These are phyloP conservation scores for Pythium chondricola DNA, from an alignment of 352 stramenopile genomes.

Conservation along the genomic window DNA sequence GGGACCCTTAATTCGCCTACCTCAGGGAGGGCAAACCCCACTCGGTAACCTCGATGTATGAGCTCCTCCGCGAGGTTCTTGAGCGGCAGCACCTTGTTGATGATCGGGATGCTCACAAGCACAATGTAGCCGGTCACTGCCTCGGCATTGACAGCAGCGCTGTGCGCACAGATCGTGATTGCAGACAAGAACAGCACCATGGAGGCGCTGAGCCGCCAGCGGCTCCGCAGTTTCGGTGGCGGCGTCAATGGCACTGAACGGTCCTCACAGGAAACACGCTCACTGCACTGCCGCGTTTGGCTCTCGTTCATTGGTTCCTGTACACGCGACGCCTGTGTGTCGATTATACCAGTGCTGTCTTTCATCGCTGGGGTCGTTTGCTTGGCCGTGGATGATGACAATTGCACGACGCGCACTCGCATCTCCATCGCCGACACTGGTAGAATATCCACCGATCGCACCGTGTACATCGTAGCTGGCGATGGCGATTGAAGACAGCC, in stretches of 20 bases:
- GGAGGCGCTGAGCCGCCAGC: constrained; percentile 9
- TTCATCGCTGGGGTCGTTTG: constrained; percentile 1
- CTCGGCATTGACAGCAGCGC: constrained; percentile 1
- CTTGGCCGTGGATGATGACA: not conserved
- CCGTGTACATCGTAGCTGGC: constrained; percentile 2
- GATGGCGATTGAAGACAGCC: not conserved
- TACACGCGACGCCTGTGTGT: not conserved
- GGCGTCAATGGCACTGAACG: not conserved
- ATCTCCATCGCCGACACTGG: constrained; percentile 6
- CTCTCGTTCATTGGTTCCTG: not conserved
- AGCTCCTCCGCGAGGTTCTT: constrained; percentile 73
- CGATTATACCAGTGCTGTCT: not conserved
- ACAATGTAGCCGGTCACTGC: constrained; percentile 55
- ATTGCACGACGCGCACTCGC: not conserved
- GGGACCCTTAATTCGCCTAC: constrained; percentile 13
- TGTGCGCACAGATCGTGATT: constrained; percentile 7
- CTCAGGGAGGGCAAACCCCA: constrained; percentile 77
- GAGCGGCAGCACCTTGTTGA: constrained; percentile 78
- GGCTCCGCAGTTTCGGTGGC: not conserved
- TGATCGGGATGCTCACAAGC: constrained; percentile 76
- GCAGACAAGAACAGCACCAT: constrained; percentile 6
- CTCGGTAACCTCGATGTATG: constrained; percentile 60
- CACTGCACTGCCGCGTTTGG: not conserved
- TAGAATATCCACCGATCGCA: constrained; percentile 20
- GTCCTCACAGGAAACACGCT: no score